Evolutionary conservation across 371 early-diverging fungal genomes (phyloP), one percentile per base, ranked within the genome.

Genomic region (Mucor piriformis): DNA sequence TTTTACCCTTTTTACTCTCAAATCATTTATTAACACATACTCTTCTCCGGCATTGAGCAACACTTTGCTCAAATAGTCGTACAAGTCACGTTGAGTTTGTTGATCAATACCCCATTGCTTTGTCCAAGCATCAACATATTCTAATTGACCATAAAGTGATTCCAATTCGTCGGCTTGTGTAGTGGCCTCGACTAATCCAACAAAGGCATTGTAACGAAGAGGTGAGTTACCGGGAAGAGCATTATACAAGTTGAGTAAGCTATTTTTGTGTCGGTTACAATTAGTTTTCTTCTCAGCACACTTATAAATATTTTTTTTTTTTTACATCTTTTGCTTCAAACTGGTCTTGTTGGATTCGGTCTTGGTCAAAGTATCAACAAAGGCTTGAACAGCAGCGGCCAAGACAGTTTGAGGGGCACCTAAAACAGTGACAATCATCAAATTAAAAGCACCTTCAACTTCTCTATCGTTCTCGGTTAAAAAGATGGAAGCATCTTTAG

Each of bases 241-340:
- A 72, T 89, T 92, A 83, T 88, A 93, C 58, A 94, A 76, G 77
- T 91, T 94, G 59, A 88, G 86, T 43, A 95, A 84, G 38, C 92
- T 94, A 66, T 51, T 66, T 50, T 50, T 38, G 40, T 18, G 34
- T 44, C 23, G 44, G 49, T 42, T 6, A n/a, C n/a, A n/a, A n/a
- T n/a, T 29, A 4, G 29, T 29, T 29, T 29, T 29, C 7, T 29
- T 29, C n/a, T n/a, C n/a, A n/a, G n/a, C 38, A 38, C 13, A 38
- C 15, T 18, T 8, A 25, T 35, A 46, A 32, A 43, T 54, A 25
- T 11, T 63, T 23, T 23, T 27, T 27, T 18, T 53, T 38, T 32
- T 69, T 69, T 76, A 88, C 86, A 88, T 82, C 73, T 84, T 85
- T 63, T 88, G 79, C 67, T 84, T 87, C 50, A 78, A 69, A 63